Evolutionary conservation across 2,329 filamentous ascomycete genomes (phyloP), one percentile per base, ranked within the genome.

Genomic region (Aspergillus felis): DNA sequence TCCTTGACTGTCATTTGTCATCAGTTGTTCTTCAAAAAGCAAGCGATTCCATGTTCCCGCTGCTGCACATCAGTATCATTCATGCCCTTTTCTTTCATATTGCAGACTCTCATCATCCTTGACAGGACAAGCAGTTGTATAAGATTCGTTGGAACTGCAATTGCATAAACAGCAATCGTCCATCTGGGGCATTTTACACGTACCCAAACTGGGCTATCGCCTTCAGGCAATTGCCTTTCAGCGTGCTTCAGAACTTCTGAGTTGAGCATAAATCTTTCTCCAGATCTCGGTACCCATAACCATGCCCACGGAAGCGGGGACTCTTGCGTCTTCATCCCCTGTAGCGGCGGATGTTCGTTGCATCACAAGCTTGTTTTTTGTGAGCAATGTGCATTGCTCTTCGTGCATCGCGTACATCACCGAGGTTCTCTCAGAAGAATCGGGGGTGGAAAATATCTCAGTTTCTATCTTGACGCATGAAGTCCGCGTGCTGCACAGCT

Each of bases 341-440:
- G 60, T 62, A 24, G 50, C 58, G 54, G 58, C 64, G 51, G 57
- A 55, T 50, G 35, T 53, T 44, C 28, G 44, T 49, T 44, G 24
- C 48, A 62, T 63, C 52, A 64, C 55, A 52, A 74, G 69, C 58
- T 62, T 73, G 24, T 73, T 80, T 29, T 74, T 79, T 56, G 76
- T 79, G 51, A 76, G 75, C 57, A 81, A 81, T 58, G 74, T 81
- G 42, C 78, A 81, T 63, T 81, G 78, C 62, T 68, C 77, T 17
- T 80, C 78, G 22, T 81, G 78, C 57, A 76, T 80, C 24, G 68
- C 76, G 49, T 76, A 79, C 62, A 73, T 78, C 50, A 72, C 73
- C 35, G 75, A 77, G 64, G 69, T 79, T n/a, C 67, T 81, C 1
- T 71, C 68, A 0, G 68, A 72, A 46, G 65, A 73, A 4, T 65